Evolutionary conservation across 75 land plant genomes (phyloP).

Genomic region (Isoetes taiwanensis): DNA sequence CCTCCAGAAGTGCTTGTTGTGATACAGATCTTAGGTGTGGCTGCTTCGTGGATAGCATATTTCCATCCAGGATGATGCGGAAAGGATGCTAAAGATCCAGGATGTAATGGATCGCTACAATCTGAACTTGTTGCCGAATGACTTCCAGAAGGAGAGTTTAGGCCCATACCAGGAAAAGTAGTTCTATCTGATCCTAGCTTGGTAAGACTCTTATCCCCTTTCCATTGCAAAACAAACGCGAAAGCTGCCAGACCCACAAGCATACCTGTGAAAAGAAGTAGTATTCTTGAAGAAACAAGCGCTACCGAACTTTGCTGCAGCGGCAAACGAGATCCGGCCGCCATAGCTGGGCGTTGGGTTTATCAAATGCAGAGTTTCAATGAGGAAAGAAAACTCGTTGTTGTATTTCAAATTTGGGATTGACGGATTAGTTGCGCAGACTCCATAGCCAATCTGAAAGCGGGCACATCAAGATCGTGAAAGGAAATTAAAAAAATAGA

Average conservation of each 20-base stretch:
- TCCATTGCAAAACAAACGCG: constrained; percentile 88
- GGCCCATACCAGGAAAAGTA: constrained; percentile 59
- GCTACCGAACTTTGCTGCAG: no score
- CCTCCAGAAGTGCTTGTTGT: constrained; percentile 85
- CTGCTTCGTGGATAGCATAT: constrained; percentile 34
- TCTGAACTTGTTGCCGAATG: constrained; percentile 27
- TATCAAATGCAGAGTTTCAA: no score
- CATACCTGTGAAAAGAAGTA: constrained; percentile 57
- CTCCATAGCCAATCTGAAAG: no score
- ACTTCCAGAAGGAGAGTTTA: constrained; percentile 11
- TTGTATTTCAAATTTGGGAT: no score
- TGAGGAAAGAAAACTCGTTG: no score
- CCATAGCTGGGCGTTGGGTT: no score
- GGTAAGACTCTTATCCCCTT: constrained; percentile 35
- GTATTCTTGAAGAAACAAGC: no score
- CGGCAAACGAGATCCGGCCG: no score
- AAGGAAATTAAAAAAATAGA: no score
- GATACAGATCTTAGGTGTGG: constrained; percentile 60
- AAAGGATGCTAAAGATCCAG: constrained; percentile 31
- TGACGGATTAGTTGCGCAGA: no score
- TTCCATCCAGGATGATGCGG: constrained; percentile 60
- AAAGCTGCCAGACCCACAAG: constrained; percentile 60
- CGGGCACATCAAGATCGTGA: no score
- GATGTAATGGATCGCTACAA: constrained; percentile 29
- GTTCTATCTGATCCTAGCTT: constrained; percentile 33